Evolutionary conservation across 208 protist genomes (phyloP).

Genomic region (Crithidia acanthocephali): DNA sequence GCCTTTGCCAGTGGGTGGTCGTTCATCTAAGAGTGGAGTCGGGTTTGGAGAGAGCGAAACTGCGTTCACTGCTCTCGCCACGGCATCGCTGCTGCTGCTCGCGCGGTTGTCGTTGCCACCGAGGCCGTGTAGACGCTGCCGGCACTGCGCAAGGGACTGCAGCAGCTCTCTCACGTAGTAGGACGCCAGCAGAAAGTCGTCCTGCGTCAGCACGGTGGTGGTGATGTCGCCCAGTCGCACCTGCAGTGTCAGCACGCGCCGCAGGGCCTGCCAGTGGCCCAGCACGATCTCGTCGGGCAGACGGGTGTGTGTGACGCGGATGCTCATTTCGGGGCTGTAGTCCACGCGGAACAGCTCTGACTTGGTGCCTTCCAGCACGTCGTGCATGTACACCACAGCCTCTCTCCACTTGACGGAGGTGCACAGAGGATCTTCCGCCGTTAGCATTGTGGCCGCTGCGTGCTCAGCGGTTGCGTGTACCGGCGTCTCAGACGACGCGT

Average conservation of each 20-base stretch:
- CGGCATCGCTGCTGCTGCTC: too few relatives aligned
- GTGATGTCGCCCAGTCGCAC: constrained; percentile 37
- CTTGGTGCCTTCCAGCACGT: constrained; percentile 31
- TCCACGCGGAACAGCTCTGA: constrained; percentile 43
- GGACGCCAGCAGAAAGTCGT: constrained; percentile 41
- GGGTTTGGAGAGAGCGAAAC: too few relatives aligned
- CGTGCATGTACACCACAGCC: constrained; percentile 37
- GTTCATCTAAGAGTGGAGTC: too few relatives aligned
- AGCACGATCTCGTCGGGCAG: constrained; percentile 1
- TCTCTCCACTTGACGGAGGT: constrained; percentile 37
- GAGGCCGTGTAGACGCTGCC: constrained; percentile 25
- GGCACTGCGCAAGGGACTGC: constrained; percentile 21
- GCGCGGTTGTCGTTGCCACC: not conserved
- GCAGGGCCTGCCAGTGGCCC: constrained; percentile 17
- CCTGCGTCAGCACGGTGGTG: constrained; percentile 41
- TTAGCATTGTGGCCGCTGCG: not conserved
- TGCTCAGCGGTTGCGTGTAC: not conserved
- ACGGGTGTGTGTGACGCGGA: constrained; percentile 26
- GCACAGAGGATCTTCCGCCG: not conserved
- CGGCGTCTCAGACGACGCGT: not conserved
- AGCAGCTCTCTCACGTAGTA: constrained; percentile 36
- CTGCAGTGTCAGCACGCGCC: constrained; percentile 29
- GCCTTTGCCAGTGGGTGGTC: too few relatives aligned
- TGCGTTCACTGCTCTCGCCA: too few relatives aligned
- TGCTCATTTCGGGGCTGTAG: constrained; percentile 45